phyloP scores from a whole-genome alignment of 768 basidiomycete genomes.

The Boletus rubroflammeus region DNA sequence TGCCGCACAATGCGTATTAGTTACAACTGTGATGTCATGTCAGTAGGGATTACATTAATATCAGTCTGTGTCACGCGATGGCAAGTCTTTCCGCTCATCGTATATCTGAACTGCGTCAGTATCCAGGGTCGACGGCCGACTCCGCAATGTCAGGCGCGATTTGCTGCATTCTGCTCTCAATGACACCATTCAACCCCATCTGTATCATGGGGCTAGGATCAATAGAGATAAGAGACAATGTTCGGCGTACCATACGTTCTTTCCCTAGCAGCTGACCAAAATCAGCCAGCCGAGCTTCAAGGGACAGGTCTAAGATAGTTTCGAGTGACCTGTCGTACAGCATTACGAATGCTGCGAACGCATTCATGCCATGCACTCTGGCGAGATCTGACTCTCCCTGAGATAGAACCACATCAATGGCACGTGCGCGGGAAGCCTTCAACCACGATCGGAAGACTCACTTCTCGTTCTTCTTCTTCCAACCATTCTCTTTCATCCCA shows the following conservation, averaged over 20 bases:
- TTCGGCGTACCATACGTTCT: conserved; percentile 48
- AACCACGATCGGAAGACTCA: conserved; percentile 22
- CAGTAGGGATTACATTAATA: conserved; percentile 31
- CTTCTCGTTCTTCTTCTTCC: conserved; percentile 52
- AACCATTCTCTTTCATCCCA: conserved; percentile 69
- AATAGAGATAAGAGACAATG: not conserved
- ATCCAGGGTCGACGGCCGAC: conserved; percentile 10
- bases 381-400: conserved; percentile 65
- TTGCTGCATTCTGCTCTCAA: conserved; percentile 33
- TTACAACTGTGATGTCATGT: conserved; percentile 28
- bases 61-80: conserved; percentile 10
- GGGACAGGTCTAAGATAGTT: conserved; percentile 49
- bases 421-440: conserved; percentile 10
- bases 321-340: conserved; percentile 52
- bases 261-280: conserved; percentile 48
- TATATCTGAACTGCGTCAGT: conserved; percentile 9
- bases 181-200: conserved; percentile 35
- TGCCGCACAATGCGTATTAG: conserved; percentile 12
- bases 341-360: conserved; percentile 64
- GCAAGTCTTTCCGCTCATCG: conserved; percentile 1
- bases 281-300: conserved; percentile 44
- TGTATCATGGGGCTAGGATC: conserved; percentile 17
- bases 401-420: conserved; percentile 4
- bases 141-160: conserved; percentile 18
- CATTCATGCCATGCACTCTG: conserved; percentile 59